Evolutionary conservation across 768 basidiomycete species (phyloP), one percentile per base, ranked within the genome.

Genomic region (Hydnum rufescens): DNA sequence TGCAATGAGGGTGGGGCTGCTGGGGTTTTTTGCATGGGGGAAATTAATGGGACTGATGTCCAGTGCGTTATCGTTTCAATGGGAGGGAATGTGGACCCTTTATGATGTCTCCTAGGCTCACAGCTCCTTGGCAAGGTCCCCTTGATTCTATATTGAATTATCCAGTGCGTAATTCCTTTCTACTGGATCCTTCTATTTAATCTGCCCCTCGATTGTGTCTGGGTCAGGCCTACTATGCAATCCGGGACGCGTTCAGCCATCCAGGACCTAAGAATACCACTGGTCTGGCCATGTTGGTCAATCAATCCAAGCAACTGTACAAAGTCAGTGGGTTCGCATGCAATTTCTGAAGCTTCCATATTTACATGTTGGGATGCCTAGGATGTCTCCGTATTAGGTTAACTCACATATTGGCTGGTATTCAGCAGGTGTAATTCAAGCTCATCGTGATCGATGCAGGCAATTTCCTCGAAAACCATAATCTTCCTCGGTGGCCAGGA

Each of bases 21-120:
- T 0, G 83, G 79, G 8, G 80, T 88, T 5, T 88, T 82, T 66
- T 88, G 82, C 60, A 80, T 88, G 51, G 88, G 88, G 36, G 86
- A 89, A 65, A 80, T 90, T 46, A 71, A 75, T 54, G 72, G 71
- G 43, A 61, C 67, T 50, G 67, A 77, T 49, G 64, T 76, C 46
- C 64, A 31, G 54, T 55, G 52, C 25, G 54, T 42, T 22, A 44
- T 39, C 8, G 34, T 39, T 19, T 8, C 34, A 8, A 39, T 8
- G 34, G 34, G 8, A 8, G 34, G 8, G 8, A 19, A 8, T 8
- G 34, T 39, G 53, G 26, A 5, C 30, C 8, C 8, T 19, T 39
- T 19, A 39, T 39, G 8, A 39, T 54, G 32, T n/a, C 56, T 81
- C 79, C 31, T 62, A 68, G 4, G 70, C 74, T n/a, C n/a, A n/a